Base-by-base conservation (phyloP, 2,329 filamentous ascomycete genomes). In the Arthrobotrys musiformis region DNA sequence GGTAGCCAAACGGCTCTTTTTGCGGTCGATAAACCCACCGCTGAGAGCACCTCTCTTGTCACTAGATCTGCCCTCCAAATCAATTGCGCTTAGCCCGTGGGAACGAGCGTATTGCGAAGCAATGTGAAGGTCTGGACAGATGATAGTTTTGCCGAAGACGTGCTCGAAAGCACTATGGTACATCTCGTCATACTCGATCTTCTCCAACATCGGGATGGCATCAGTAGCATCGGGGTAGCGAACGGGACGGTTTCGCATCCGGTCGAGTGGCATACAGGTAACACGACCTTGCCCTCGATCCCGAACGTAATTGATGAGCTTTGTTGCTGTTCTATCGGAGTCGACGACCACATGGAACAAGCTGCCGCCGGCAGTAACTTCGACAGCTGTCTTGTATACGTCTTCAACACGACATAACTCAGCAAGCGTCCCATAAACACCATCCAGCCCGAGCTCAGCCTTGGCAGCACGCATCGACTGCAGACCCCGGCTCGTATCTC, bases 291-390 rank as follows among this genome's bases (percentile, higher is more conserved):
- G 66, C 22, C 73, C 73, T 28, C 73, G 66, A 17, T 67, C 40
- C 7, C 60, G 19, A 15, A 77, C 46, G 15, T 92, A 91, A 77
- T 90, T 91, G 48, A 95, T 89, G 35, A 97, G 88, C 80, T 89
- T 89, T 0, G 92, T 93, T 0, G 94, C 93, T 0, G 94, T 97
- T 44, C 92, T 89, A 77, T 96, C 93, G 60, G 91, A 94, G 83
- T 99, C 94, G 48, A 98, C 94, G 9, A 99, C 90, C 80, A 97
- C 97, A 84, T 99, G 93, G 84, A 99, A 99, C 7, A 99, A 87
- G 82, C 93, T 97, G 79, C 90, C 91, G 17, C 95, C 95, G 1
- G 94, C 95, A 62, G 94, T 95, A 80, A 97, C 93, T 84, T 99
- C 95, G 8, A 96, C 91, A 1, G 95, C 93, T 9, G 94, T 90